phyloP scores from a whole-genome alignment of 2,329 filamentous ascomycete genomes.

The Venturia asperata region DNA sequence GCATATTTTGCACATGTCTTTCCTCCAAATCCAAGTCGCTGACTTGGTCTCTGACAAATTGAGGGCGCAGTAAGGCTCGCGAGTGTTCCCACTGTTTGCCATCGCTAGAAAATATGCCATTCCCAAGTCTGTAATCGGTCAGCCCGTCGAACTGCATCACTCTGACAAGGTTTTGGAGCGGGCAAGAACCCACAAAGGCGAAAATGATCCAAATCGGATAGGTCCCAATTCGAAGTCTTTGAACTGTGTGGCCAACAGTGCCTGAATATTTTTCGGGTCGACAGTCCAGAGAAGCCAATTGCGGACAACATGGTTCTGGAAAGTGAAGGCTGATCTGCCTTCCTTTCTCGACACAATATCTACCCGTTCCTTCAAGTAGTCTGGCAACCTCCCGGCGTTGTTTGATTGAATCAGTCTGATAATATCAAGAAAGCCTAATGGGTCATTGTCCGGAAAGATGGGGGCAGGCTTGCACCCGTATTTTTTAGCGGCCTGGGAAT shows the following conservation, averaged over 20 bases:
- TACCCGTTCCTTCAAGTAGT: background rate
- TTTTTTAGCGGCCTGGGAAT: background rate
- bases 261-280: constrained; percentile 24
- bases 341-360: constrained; percentile 7
- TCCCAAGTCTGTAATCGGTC: background rate
- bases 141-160: background rate
- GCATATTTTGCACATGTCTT: constrained; percentile 30
- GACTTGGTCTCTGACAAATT: constrained; percentile 34
- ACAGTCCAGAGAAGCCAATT: constrained; percentile 43
- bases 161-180: background rate
- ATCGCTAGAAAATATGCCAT: constrained; percentile 27
- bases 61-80: constrained; percentile 32
- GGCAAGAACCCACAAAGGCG: constrained; percentile 16
- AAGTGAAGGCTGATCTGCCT: constrained; percentile 6
- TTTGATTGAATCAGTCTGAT: constrained; percentile 10
- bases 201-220: constrained; percentile 13
- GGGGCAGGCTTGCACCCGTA: background rate
- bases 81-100: constrained; percentile 33
- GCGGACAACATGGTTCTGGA: constrained; percentile 26
- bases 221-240: constrained; percentile 20
- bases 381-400: background rate
- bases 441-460: constrained; percentile 13
- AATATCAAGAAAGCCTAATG: constrained; percentile 3
- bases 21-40: constrained; percentile 33
- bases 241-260: constrained; percentile 21